phyloP scores from a whole-genome alignment of 169 alveolate species.

The Plasmodium cynomolgi region DNA sequence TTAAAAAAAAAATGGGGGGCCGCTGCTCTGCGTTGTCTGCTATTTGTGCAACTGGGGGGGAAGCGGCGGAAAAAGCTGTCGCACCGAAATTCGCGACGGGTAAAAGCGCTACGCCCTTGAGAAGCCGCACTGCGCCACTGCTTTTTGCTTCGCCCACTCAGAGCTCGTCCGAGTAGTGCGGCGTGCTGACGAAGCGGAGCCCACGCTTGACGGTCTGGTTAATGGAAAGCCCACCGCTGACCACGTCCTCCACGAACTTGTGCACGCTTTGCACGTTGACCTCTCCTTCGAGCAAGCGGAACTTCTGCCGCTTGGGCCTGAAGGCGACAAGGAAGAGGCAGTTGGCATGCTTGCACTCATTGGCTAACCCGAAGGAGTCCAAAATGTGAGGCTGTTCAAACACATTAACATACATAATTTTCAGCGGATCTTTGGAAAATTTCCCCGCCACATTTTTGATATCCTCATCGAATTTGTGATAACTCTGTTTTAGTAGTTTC shows the following conservation, averaged over 20 bases:
- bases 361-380: constrained; percentile 58
- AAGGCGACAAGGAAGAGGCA: constrained; percentile 55
- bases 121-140: too few relatives aligned
- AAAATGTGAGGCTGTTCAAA: constrained; percentile 52
- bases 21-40: too few relatives aligned
- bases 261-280: constrained; percentile 26
- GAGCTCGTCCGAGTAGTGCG: constrained; percentile 31
- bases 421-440: constrained; percentile 82
- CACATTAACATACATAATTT: constrained; percentile 78
- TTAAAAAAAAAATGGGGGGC: background rate
- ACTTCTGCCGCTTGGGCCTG: constrained; percentile 68
- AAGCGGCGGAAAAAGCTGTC: too few relatives aligned
- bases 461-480: constrained; percentile 73
- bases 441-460: constrained; percentile 78
- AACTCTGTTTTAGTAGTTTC: constrained; percentile 27
- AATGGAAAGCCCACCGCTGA: constrained; percentile 56
- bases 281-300: constrained; percentile 44
- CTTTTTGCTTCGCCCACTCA: background rate
- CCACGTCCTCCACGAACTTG: constrained; percentile 65
- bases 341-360: constrained; percentile 18
- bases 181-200: constrained; percentile 1
- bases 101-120: too few relatives aligned
- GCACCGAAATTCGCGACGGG: too few relatives aligned
- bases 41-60: too few relatives aligned
- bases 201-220: constrained; percentile 20